Percentiles rank a stretch among this genome's conserved stretches.
These are phyloP conservation scores for Solanum hybrid DNA, from an alignment of 305 asterid genomes.

Conservation along the genomic window DNA sequence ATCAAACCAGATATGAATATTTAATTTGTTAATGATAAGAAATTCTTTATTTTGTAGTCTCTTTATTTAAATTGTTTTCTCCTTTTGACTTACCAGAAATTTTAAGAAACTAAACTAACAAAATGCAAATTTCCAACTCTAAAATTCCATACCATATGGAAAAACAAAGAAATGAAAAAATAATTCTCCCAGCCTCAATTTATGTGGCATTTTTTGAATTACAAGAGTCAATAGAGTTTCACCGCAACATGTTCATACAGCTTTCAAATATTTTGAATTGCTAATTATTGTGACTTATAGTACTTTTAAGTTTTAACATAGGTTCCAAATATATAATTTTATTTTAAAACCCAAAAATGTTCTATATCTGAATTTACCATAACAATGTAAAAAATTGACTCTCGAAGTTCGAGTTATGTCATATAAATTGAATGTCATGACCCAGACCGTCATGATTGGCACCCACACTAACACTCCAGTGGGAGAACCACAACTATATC, in stretches of 20 bases:
- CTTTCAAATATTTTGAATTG: not conserved
- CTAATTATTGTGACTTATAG: not conserved
- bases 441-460: no score
- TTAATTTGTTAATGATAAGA: not conserved
- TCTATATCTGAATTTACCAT: not conserved
- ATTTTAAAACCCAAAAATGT: no score
- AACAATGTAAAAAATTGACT: not conserved
- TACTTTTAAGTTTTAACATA: not conserved
- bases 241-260: not conserved
- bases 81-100: not conserved
- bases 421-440: no score
- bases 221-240: not conserved
- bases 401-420: not conserved
- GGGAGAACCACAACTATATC: no score
- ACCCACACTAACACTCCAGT: no score
- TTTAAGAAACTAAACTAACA: not conserved
- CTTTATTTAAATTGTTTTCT: not conserved
- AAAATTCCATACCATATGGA: not conserved
- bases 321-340: not conserved
- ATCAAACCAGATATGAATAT: not conserved
- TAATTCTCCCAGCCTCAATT: not conserved
- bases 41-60: not conserved
- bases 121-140: not conserved
- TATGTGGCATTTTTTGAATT: not conserved
- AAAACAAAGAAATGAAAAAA: not conserved